A percentile compares a stretch with the other conserved stretches of the same genome.
Evolutionary conservation across 2,329 filamentous ascomycete genomes (phyloP).

Genomic region (Coleophoma cylindrospora): DNA sequence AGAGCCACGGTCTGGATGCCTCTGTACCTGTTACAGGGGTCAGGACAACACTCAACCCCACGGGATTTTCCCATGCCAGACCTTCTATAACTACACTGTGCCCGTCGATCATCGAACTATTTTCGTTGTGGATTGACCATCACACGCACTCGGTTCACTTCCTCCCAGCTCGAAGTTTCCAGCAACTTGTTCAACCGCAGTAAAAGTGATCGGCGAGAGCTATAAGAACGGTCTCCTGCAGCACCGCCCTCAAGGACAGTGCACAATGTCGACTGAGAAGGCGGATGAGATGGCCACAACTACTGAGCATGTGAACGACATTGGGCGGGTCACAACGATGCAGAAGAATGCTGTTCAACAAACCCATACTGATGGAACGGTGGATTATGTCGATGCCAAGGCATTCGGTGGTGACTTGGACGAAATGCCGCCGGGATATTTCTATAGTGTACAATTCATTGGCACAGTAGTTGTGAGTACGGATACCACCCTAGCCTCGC

Average conservation of each 20-base stretch:
- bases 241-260: not conserved
- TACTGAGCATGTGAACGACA: not conserved
- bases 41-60: too few species aligned
- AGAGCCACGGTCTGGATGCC: too few species aligned
- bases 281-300: not conserved
- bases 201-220: too few species aligned
- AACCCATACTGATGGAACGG: conserved; percentile 33
- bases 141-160: too few species aligned
- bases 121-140: too few species aligned
- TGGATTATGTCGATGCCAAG: conserved; percentile 35
- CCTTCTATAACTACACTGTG: too few species aligned
- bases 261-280: not conserved
- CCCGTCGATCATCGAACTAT: too few species aligned
- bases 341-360: conserved; percentile 3
- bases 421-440: conserved; percentile 36
- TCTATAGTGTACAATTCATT: conserved; percentile 32
- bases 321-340: not conserved
- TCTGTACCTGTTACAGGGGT: too few species aligned
- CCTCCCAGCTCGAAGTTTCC: too few species aligned
- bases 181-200: too few species aligned
- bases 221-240: too few species aligned
- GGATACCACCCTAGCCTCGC: not conserved
- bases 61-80: too few species aligned
- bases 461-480: conserved; percentile 31
- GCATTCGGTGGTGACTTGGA: conserved; percentile 36